A percentile compares a stretch with the other conserved stretches of the same genome.
Conservation (phyloP, 768 basidiomycete genomes). For the Suillus sp. region DNA sequence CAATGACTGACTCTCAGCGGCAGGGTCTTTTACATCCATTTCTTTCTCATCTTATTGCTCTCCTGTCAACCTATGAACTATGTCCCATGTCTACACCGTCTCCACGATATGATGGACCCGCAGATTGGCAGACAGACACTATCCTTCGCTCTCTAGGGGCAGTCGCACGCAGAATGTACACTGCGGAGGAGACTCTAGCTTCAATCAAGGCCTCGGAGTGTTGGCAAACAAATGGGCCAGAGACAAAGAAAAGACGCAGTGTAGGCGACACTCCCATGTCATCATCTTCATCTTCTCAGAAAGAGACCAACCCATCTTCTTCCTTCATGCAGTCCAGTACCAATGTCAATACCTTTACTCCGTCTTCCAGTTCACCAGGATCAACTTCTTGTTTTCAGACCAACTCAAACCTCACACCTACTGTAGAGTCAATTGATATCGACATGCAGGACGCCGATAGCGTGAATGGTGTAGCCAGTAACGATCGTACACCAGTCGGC, state of each 20-base stretch:
- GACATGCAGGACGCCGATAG: constrained; percentile 32
- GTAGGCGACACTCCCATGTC: constrained; percentile 42
- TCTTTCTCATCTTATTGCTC: constrained; percentile 55
- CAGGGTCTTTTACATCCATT: constrained; percentile 40
- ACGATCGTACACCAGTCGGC: constrained; percentile 23
- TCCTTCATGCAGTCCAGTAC: constrained; percentile 29
- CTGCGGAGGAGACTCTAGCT: constrained; percentile 50
- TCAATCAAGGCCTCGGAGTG: constrained; percentile 42
- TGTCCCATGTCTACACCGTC: constrained; percentile 51
- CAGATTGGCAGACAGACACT: constrained; percentile 59
- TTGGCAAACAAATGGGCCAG: constrained; percentile 38
- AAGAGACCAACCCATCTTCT: constrained; percentile 18
- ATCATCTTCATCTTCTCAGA: constrained; percentile 30
- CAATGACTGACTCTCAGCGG: constrained; percentile 27
- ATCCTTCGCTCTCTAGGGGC: constrained; percentile 54
- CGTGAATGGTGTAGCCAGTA: constrained; percentile 29
- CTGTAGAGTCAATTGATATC: constrained; percentile 22
- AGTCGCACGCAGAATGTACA: constrained; percentile 55
- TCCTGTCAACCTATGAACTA: constrained; percentile 61
- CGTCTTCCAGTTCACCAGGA: not conserved
- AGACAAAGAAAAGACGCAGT: constrained; percentile 48
- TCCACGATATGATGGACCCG: constrained; percentile 57
- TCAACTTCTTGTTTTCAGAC: constrained; percentile 1
- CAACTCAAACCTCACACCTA: not conserved
- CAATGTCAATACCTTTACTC: constrained; percentile 13